A percentile compares a stretch with the other conserved stretches of the same genome.
Evolutionary conservation across 2,329 filamentous ascomycete genomes (phyloP).

Genomic region (Venturia asperata): DNA sequence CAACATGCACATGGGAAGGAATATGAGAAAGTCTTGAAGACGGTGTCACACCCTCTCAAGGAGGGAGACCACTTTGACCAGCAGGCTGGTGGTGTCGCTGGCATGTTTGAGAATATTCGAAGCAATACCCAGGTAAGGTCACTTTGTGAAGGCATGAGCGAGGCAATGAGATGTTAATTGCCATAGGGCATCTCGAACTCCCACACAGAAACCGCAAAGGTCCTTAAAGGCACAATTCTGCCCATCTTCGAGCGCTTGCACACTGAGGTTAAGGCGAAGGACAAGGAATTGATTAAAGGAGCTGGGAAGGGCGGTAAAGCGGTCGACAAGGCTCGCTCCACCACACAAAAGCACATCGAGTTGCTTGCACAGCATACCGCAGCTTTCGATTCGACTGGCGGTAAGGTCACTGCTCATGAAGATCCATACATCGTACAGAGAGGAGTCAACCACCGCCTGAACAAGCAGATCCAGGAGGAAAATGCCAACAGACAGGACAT

Average conservation of each 20-base stretch:
- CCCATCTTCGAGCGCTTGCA: constrained; percentile 87
- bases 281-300: constrained; percentile 77
- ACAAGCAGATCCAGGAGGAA: constrained; percentile 88
- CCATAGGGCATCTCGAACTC: constrained; percentile 72
- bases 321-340: constrained; percentile 79
- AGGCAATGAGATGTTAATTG: not conserved
- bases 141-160: not conserved
- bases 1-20: constrained; percentile 83
- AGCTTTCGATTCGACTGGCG: constrained; percentile 66
- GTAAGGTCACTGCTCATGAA: constrained; percentile 61
- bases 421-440: constrained; percentile 87
- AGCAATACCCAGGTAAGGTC: constrained; percentile 69
- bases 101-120: constrained; percentile 90
- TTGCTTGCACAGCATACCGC: constrained; percentile 81
- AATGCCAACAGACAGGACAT: constrained; percentile 94
- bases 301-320: constrained; percentile 80
- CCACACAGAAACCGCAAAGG: constrained; percentile 86
- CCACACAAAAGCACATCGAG: constrained; percentile 93
- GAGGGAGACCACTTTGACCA: constrained; percentile 94
- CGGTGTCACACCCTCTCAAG: constrained; percentile 74
- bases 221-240: constrained; percentile 75
- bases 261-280: constrained; percentile 93
- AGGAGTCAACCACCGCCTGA: constrained; percentile 72
- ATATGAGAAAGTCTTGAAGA: constrained; percentile 92
- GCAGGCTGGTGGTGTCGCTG: constrained; percentile 75